Percentiles rank a stretch among this genome's conserved stretches.
Conservation (phyloP, 2,329 filamentous ascomycete species). For the Fusarium palustre region DNA sequence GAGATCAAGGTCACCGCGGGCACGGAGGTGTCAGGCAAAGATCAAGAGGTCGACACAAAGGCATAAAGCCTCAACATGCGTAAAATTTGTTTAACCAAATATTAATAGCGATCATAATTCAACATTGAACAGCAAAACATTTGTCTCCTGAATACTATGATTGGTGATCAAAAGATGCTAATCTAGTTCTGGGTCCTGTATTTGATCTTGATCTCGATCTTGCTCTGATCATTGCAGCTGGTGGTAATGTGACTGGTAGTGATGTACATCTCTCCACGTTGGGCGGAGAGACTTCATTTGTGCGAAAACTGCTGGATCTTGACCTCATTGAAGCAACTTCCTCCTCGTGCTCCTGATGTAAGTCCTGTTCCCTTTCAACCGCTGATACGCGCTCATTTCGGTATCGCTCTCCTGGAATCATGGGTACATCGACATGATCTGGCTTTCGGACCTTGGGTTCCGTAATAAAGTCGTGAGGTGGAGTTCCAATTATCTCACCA, state of each 20-base stretch:
- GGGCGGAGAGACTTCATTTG: neutral
- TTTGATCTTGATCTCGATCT: slow-evolving; percentile 3
- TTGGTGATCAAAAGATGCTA: neutral
- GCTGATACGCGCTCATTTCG: neutral
- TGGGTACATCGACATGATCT: slow-evolving; percentile 12
- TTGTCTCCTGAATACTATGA: rapidly evolving
- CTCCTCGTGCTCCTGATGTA: slow-evolving; percentile 13
- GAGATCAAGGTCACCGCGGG: slow-evolving; percentile 15
- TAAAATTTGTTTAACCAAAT: neutral
- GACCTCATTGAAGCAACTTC: neutral
- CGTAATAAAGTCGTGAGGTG: slow-evolving; percentile 55
- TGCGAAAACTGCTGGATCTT: slow-evolving; percentile 5
- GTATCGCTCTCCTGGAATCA: slow-evolving; percentile 17
- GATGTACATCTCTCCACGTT: slow-evolving; percentile 1
- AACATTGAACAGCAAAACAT: slow-evolving; percentile 10
- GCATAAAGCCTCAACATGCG: neutral
- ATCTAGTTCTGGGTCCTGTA: neutral
- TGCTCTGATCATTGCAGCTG: neutral
- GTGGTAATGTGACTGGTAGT: slow-evolving; percentile 2
- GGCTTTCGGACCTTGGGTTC: neutral
- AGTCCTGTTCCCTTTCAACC: neutral
- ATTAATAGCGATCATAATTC: slow-evolving; percentile 13
- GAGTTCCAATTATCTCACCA: slow-evolving; percentile 60
- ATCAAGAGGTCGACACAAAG: neutral
- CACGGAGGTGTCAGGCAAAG: neutral